Percentiles rank a stretch among this genome's conserved stretches.
These are phyloP conservation scores for Hypomontagnella monticulosa DNA, from an alignment of 495 filamentous ascomycete species.

Conservation along the genomic window DNA sequence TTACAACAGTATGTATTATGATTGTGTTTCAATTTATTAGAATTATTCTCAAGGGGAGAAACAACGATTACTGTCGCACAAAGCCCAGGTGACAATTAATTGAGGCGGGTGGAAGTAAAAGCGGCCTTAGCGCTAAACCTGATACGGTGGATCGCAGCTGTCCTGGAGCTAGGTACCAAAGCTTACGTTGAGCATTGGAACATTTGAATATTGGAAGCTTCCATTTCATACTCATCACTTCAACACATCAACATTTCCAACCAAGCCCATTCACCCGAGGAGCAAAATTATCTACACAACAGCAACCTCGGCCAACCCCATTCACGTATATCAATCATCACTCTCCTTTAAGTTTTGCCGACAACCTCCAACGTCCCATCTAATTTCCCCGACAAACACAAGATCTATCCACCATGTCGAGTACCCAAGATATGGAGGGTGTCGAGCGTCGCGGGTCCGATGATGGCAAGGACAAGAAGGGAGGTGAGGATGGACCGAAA, in stretches of 20 bases:
- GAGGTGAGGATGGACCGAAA: constrained; percentile 72
- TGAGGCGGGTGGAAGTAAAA: too few species aligned
- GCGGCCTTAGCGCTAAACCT: too few species aligned
- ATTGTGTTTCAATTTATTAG: too few species aligned
- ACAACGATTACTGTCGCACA: too few species aligned
- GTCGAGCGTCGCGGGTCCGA: constrained; percentile 82
- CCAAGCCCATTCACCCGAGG: background rate
- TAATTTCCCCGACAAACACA: background rate
- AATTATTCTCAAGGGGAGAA: too few species aligned
- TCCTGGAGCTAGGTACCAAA: too few species aligned
- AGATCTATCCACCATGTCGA: constrained; percentile 69
- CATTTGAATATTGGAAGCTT: constrained; percentile 1
- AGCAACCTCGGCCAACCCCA: background rate
- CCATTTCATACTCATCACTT: constrained; percentile 3
- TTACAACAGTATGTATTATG: too few species aligned
- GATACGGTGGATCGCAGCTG: too few species aligned
- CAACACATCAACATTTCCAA: constrained; percentile 25
- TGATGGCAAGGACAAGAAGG: constrained; percentile 70
- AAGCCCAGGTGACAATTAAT: too few species aligned
- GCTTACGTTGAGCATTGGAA: constrained; percentile 8
- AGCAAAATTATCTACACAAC: background rate
- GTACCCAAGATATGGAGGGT: constrained; percentile 75
- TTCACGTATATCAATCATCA: background rate
- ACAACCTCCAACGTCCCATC: background rate
- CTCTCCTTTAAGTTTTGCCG: background rate